phyloP scores from a whole-genome alignment of 495 filamentous ascomycete genomes.

The Hypoxylon cercidicola region DNA sequence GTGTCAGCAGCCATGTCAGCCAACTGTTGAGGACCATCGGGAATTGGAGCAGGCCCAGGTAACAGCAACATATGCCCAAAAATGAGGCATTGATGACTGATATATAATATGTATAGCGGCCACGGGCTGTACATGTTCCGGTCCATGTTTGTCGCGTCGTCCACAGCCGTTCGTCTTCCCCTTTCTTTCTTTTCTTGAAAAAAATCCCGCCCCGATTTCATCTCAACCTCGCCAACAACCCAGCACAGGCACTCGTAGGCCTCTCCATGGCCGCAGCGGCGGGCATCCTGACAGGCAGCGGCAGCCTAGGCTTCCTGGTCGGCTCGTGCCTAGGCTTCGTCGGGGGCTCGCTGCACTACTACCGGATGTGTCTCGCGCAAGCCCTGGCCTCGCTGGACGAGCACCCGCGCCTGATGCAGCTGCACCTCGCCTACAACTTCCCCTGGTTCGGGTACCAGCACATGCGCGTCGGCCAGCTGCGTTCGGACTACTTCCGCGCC shows the following conservation, averaged over 20 bases:
- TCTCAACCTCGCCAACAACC: neutral
- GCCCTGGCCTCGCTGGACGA: constrained; percentile 31
- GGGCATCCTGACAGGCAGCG: constrained; percentile 28
- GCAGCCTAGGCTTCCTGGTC: constrained; percentile 26
- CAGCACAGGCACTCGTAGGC: constrained; percentile 31
- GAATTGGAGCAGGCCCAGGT: constrained; percentile 39
- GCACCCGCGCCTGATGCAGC: constrained; percentile 34
- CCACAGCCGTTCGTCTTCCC: constrained; percentile 21
- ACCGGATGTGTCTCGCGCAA: constrained; percentile 24
- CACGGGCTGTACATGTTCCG: constrained; percentile 38
- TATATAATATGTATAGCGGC: constrained; percentile 16
- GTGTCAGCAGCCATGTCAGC: constrained; percentile 32
- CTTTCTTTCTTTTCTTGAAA: neutral
- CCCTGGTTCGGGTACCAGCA: constrained; percentile 35
- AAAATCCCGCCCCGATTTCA: neutral
- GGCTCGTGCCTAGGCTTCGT: constrained; percentile 33
- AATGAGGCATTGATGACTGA: neutral
- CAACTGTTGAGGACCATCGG: constrained; percentile 33
- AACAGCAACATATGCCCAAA: constrained; percentile 3
- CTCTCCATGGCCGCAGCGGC: constrained; percentile 24
- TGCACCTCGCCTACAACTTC: constrained; percentile 37
- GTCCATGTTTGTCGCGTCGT: constrained; percentile 34
- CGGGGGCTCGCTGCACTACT: constrained; percentile 31
- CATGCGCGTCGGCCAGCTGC: constrained; percentile 11
- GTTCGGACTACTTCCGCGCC: constrained; percentile 16